A percentile compares a stretch with the other conserved stretches of the same genome.
phyloP scores from a whole-genome alignment of 2,329 filamentous ascomycete species.

The Aureobasidium sp. region DNA sequence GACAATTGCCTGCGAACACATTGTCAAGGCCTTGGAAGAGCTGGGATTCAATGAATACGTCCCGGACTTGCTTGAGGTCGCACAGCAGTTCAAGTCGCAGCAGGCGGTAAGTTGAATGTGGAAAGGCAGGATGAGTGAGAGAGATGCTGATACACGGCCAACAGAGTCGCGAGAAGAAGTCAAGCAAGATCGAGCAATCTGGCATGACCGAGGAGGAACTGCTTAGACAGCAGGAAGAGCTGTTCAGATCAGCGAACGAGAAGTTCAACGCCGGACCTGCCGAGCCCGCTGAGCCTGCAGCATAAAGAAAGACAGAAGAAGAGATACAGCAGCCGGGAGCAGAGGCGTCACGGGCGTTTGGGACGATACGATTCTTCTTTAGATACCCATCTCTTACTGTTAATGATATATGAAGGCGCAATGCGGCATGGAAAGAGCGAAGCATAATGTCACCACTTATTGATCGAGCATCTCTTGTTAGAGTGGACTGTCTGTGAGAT shows the following conservation, averaged over 20 bases:
- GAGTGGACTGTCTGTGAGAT: too few relatives aligned
- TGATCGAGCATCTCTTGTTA: too few relatives aligned
- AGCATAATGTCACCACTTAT: neutral
- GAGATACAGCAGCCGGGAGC: neutral
- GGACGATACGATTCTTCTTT: conserved; percentile 6
- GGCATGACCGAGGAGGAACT: conserved; percentile 87
- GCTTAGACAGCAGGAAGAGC: conserved; percentile 77
- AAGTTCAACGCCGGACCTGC: conserved; percentile 48
- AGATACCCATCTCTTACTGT: conserved; percentile 2
- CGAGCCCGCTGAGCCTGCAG: neutral
- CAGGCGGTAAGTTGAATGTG: conserved; percentile 59
- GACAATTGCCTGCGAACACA: conserved; percentile 96
- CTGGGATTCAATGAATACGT: conserved; percentile 92
- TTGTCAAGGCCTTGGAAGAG: conserved; percentile 86
- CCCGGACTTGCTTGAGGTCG: conserved; percentile 74
- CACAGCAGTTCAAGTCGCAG: conserved; percentile 83
- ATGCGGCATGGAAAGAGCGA: neutral
- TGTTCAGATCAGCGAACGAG: conserved; percentile 74
- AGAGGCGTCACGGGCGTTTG: conserved; percentile 3
- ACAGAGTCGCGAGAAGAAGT: conserved; percentile 90
- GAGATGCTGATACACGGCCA: neutral
- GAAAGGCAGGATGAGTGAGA: conserved; percentile 1
- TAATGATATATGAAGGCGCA: neutral
- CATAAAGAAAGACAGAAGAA: neutral
- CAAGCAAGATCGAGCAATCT: conserved; percentile 93